A percentile compares a stretch with the other conserved stretches of the same genome.
Conservation (phyloP, 768 basidiomycete species). For the Serendipita vermifera region DNA sequence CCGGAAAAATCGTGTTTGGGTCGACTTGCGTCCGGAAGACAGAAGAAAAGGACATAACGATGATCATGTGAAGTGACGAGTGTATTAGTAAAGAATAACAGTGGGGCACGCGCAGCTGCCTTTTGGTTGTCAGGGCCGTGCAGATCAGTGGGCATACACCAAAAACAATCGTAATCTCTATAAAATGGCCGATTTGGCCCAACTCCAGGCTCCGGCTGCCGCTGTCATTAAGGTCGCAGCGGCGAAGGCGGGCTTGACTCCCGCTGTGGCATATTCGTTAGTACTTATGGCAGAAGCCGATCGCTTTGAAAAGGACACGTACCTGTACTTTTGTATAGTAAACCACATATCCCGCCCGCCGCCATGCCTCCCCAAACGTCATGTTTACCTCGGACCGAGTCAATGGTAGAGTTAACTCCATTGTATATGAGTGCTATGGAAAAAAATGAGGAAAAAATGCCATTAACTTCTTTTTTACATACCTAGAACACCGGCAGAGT, state of each 20-base stretch:
- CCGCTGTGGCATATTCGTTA: constrained; percentile 53
- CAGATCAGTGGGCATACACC: constrained; percentile 13
- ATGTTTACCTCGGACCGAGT: constrained; percentile 77
- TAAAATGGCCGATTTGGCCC: constrained; percentile 73
- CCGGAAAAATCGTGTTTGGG: no score
- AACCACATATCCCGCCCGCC: constrained; percentile 83
- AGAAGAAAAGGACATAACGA: no score
- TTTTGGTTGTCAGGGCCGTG: constrained; percentile 1
- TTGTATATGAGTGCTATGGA: constrained; percentile 85
- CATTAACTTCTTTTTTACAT: constrained; percentile 24
- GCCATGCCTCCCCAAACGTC: constrained; percentile 85
- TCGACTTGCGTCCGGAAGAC: no score
- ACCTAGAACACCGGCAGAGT: constrained; percentile 97
- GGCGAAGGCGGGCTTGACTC: constrained; percentile 76
- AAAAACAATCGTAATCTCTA: constrained; percentile 24
- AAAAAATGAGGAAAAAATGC: constrained; percentile 21
- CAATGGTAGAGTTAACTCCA: constrained; percentile 88
- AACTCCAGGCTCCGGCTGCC: constrained; percentile 87
- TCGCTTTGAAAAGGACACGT: constrained; percentile 24
- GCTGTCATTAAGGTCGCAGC: constrained; percentile 83
- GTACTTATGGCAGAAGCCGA: constrained; percentile 20
- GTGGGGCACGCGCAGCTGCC: background rate
- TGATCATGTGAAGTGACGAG: background rate
- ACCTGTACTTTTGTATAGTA: constrained; percentile 91
- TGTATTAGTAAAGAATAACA: background rate